Percentiles rank a stretch among this genome's conserved stretches.
phyloP scores from a whole-genome alignment of 495 filamentous ascomycete genomes.

The Penicillium mononematosum region DNA sequence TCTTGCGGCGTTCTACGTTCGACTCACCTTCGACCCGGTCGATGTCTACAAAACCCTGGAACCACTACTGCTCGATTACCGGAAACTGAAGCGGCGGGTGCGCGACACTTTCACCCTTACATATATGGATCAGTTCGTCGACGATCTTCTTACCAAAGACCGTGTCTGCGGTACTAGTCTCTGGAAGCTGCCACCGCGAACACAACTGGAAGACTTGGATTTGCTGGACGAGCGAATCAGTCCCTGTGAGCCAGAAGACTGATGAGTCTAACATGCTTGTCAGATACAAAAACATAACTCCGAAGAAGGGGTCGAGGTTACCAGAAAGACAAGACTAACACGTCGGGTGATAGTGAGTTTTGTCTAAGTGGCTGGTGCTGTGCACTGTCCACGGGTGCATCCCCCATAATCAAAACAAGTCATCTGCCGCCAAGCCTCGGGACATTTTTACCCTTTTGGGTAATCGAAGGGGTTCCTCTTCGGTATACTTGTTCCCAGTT shows the following conservation, averaged over 20 bases:
- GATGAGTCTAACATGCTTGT: not conserved
- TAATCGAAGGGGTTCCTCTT: constrained; percentile 29
- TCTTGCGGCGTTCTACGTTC: constrained; percentile 85
- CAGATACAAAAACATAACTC: not conserved
- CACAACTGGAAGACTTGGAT: constrained; percentile 85
- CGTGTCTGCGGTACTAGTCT: constrained; percentile 88
- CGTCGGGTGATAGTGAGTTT: not conserved
- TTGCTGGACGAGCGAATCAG: constrained; percentile 82
- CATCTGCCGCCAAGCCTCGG: constrained; percentile 20
- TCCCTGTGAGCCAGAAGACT: constrained; percentile 26
- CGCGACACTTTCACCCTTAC: constrained; percentile 70
- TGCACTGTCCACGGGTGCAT: constrained; percentile 2
- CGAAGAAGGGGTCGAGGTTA: not conserved
- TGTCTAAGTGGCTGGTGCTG: not conserved
- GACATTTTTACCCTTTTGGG: constrained; percentile 42
- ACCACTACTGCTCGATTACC: constrained; percentile 74
- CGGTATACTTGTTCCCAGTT: constrained; percentile 28
- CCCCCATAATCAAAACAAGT: not conserved
- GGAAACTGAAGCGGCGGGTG: constrained; percentile 76
- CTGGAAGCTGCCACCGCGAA: constrained; percentile 83
- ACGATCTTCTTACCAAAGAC: constrained; percentile 86
- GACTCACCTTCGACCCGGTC: constrained; percentile 80
- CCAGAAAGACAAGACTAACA: not conserved
- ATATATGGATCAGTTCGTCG: constrained; percentile 89
- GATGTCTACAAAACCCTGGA: constrained; percentile 80